Conservation (phyloP, 2,329 filamentous ascomycete genomes). For the Tolypocladium cylindrosporum region DNA sequence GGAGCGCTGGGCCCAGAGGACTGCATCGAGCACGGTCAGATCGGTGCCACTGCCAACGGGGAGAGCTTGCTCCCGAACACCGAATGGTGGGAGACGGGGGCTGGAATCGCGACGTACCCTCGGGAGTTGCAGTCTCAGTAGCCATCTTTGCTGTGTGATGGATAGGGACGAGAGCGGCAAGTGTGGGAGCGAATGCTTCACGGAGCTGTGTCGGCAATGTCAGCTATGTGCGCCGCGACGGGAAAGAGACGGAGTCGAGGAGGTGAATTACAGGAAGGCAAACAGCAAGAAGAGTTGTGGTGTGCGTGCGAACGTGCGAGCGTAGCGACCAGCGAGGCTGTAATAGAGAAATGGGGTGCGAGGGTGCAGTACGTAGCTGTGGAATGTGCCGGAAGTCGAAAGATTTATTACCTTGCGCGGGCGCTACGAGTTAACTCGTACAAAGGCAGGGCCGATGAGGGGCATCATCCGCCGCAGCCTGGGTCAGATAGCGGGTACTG, state of each 20-base stretch:
- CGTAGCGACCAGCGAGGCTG: neutral
- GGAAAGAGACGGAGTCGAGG: neutral
- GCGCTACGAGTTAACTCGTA: neutral
- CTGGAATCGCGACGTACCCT: slow-evolving; percentile 23
- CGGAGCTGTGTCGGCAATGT: neutral
- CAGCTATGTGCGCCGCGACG: neutral
- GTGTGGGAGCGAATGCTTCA: neutral
- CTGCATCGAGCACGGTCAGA: slow-evolving; percentile 35
- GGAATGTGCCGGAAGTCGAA: slow-evolving; percentile 35
- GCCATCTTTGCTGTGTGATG: neutral
- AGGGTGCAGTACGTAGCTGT: slow-evolving; percentile 5
- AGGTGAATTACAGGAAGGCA: neutral
- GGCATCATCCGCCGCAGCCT: neutral
- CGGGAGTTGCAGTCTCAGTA: slow-evolving; percentile 19
- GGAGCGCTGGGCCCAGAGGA: slow-evolving; percentile 97
- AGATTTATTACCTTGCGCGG: slow-evolving; percentile 15
- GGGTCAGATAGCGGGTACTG: neutral
- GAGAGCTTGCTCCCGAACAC: neutral
- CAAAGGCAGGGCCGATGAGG: slow-evolving; percentile 1
- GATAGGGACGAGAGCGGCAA: neutral
- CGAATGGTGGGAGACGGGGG: neutral
- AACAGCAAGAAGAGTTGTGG: neutral
- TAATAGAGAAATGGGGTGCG: neutral
- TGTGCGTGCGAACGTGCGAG: neutral
- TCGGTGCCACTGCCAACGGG: neutral